Evolutionary conservation across 139 green algal species (phyloP).

Genomic region (Astrephomene gubernaculifera): DNA sequence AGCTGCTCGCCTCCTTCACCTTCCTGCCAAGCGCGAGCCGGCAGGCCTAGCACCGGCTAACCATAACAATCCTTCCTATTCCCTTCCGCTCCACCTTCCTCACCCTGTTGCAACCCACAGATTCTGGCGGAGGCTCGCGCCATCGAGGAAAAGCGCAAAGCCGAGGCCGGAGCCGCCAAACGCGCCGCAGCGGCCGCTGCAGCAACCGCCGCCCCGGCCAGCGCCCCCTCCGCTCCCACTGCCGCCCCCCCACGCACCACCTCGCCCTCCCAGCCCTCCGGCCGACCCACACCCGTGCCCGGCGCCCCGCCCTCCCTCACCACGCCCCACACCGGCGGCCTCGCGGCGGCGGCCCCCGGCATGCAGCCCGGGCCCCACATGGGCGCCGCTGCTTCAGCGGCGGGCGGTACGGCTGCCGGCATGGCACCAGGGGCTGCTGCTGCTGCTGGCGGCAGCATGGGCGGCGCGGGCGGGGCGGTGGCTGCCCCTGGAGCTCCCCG

Average conservation of each 20-base stretch:
- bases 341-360: not conserved
- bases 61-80: too few species aligned
- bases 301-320: not conserved
- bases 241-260: conserved; percentile 20
- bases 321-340: not conserved
- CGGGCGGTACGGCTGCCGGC: too few species aligned
- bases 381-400: not conserved
- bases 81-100: not conserved
- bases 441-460: too few species aligned
- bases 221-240: not conserved
- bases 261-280: conserved; percentile 11
- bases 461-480: too few species aligned
- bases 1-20: too few species aligned
- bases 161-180: conserved; percentile 48
- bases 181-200: conserved; percentile 30
- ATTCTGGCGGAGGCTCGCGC: conserved; percentile 46
- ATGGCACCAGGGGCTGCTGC: too few species aligned
- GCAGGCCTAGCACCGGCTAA: too few species aligned
- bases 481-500: not conserved
- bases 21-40: too few species aligned
- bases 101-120: not conserved
- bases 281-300: not conserved
- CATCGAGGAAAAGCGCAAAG: conserved; percentile 70
- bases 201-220: not conserved
- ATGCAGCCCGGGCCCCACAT: not conserved